Evolutionary conservation across 495 filamentous ascomycete genomes (phyloP).

Genomic region (Pseudevernia furfuracea): DNA sequence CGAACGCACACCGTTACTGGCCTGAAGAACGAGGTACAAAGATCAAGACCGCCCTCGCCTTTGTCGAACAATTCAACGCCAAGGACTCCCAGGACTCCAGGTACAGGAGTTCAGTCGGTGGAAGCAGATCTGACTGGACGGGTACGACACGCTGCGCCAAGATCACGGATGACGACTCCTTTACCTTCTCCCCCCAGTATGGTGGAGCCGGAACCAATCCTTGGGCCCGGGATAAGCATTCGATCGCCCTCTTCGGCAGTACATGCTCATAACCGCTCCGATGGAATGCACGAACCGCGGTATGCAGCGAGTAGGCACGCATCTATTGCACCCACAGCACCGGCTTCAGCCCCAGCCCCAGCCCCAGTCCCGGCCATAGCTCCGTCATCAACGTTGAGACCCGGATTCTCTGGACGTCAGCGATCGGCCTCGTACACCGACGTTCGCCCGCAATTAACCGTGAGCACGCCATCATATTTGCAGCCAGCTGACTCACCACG

Average conservation of each 20-base stretch:
- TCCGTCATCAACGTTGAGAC: constrained; percentile 6
- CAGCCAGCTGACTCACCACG: constrained; percentile 6
- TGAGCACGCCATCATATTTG: constrained; percentile 11
- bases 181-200: constrained; percentile 6
- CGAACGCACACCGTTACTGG: constrained; percentile 13
- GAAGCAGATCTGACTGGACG: constrained; percentile 19
- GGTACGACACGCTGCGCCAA: background rate
- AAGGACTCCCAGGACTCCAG: constrained; percentile 7
- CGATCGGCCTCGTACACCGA: constrained; percentile 19
- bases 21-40: constrained; percentile 19
- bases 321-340: constrained; percentile 1
- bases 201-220: constrained; percentile 2
- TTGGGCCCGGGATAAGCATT: constrained; percentile 20
- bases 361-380: background rate
- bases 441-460: constrained; percentile 17
- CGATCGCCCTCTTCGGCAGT: constrained; percentile 21
- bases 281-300: background rate
- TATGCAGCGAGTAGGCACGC: background rate
- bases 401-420: constrained; percentile 14
- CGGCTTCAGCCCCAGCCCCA: background rate
- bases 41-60: constrained; percentile 22
- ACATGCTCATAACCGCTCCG: background rate
- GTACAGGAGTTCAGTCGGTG: background rate
- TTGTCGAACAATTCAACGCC: constrained; percentile 6
- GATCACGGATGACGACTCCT: constrained; percentile 21